phyloP scores from a whole-genome alignment of 192 early-diverging fungal species.

The Coemansia guatemalensis region DNA sequence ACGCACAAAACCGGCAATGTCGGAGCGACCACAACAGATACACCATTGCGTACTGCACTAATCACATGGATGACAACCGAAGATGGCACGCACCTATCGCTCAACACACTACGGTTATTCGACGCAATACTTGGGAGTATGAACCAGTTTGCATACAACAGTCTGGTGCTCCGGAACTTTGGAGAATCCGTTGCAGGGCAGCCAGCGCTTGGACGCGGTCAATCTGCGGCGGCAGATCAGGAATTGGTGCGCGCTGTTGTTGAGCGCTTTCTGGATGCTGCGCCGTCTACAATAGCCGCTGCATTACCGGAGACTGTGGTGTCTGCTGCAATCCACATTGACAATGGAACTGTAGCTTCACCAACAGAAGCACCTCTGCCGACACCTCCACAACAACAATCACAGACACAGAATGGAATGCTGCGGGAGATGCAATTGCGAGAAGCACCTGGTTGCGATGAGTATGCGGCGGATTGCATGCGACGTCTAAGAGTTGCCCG shows the following conservation, averaged over 20 bases:
- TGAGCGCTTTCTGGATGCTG: slow-evolving; percentile 46
- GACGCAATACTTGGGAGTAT: slow-evolving; percentile 60
- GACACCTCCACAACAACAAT: slow-evolving; percentile 6
- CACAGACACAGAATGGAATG: neutral
- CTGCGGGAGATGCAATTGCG: slow-evolving; percentile 23
- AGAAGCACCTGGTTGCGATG: slow-evolving; percentile 43
- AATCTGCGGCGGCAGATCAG: slow-evolving; percentile 38
- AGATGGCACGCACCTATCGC: slow-evolving; percentile 47
- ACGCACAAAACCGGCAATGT: neutral
- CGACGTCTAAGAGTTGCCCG: slow-evolving; percentile 15
- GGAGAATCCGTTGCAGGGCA: slow-evolving; percentile 5
- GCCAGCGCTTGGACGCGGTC: slow-evolving; percentile 36
- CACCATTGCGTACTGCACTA: slow-evolving; percentile 22
- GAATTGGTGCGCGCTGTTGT: slow-evolving; percentile 48
- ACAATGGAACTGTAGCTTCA: neutral
- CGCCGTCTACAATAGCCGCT: slow-evolving; percentile 27
- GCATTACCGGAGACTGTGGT: slow-evolving; percentile 45
- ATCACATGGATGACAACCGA: slow-evolving; percentile 51
- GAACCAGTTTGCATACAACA: slow-evolving; percentile 62
- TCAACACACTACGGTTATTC: slow-evolving; percentile 60
- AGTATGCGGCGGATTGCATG: slow-evolving; percentile 38
- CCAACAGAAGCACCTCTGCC: neutral
- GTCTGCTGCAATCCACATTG: slow-evolving; percentile 25
- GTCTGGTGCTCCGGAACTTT: slow-evolving; percentile 60
- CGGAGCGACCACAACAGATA: neutral